Evolutionary conservation across 768 basidiomycete genomes (phyloP).

Genomic region (Leucosporidium creatinivorum): DNA sequence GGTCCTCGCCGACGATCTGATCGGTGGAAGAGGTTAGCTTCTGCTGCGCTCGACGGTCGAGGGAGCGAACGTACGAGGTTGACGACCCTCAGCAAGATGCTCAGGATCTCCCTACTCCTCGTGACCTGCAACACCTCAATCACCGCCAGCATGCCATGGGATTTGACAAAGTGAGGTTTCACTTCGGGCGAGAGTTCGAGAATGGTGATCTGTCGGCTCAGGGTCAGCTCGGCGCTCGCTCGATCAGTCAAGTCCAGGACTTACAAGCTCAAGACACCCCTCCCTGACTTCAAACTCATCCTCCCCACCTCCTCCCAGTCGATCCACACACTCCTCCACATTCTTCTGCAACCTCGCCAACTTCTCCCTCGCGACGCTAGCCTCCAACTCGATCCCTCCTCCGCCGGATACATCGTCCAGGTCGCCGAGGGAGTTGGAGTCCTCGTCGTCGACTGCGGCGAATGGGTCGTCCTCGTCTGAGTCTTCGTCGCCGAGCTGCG

Average conservation of each 20-base stretch:
- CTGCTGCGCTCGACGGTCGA: neutral
- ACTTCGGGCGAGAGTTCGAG: slow-evolving; percentile 75
- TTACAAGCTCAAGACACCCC: slow-evolving; percentile 78
- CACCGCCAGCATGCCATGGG: slow-evolving; percentile 91
- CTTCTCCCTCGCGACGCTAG: slow-evolving; percentile 88
- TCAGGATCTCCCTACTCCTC: slow-evolving; percentile 73
- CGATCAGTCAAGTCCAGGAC: slow-evolving; percentile 58
- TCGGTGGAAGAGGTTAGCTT: neutral
- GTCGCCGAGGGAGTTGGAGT: too few species aligned
- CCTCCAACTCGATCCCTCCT: slow-evolving; percentile 60
- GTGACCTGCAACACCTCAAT: slow-evolving; percentile 85
- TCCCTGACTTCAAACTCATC: slow-evolving; percentile 69
- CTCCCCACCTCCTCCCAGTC: too few species aligned
- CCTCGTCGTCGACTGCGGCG: slow-evolving; percentile 59
- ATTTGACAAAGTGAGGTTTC: slow-evolving; percentile 76
- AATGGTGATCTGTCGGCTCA: slow-evolving; percentile 43
- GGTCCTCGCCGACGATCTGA: slow-evolving; percentile 56
- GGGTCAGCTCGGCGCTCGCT: slow-evolving; percentile 49
- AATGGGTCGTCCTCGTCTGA: slow-evolving; percentile 94
- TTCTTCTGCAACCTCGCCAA: slow-evolving; percentile 48
- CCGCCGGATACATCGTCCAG: slow-evolving; percentile 15
- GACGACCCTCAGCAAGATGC: slow-evolving; percentile 78
- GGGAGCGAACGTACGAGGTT: slow-evolving; percentile 56
- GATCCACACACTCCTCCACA: too few species aligned
- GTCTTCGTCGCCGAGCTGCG: slow-evolving; percentile 68